Conservation (phyloP, 768 basidiomycete species). For the Pulveroboletus sp. region DNA sequence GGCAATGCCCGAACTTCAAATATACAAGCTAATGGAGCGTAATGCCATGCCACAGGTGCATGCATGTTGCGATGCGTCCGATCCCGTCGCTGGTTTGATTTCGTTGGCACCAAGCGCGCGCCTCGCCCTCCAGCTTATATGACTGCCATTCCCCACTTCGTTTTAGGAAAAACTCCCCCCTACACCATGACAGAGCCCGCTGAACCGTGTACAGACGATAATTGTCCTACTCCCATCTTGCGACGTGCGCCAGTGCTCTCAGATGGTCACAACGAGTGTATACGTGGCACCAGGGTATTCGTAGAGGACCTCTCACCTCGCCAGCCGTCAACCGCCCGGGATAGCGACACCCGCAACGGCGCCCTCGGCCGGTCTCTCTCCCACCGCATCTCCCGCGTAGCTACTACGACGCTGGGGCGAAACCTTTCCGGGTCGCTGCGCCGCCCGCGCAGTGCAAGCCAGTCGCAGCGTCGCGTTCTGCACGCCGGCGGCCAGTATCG, state of each 20-base stretch:
- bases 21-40: background rate
- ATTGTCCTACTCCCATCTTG: constrained; percentile 24
- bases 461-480: background rate
- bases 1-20: constrained; percentile 1
- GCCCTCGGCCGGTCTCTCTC: constrained; percentile 34
- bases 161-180: background rate
- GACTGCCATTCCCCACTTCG: background rate
- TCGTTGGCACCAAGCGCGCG: background rate
- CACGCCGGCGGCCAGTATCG: background rate
- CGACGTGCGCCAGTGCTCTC: constrained; percentile 39
- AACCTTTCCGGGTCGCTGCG: constrained; percentile 25
- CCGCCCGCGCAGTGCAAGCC: constrained; percentile 10
- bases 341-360: constrained; percentile 2
- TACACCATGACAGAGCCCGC: constrained; percentile 10
- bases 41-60: background rate
- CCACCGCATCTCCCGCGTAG: constrained; percentile 35
- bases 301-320: background rate
- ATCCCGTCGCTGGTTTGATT: background rate
- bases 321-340: background rate
- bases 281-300: background rate
- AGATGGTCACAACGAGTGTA: constrained; percentile 29
- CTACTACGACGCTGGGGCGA: constrained; percentile 28
- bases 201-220: background rate
- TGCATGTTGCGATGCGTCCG: background rate
- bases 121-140: background rate